phyloP scores from a whole-genome alignment of 345 rosid species.

The Boechera retrofracta region DNA sequence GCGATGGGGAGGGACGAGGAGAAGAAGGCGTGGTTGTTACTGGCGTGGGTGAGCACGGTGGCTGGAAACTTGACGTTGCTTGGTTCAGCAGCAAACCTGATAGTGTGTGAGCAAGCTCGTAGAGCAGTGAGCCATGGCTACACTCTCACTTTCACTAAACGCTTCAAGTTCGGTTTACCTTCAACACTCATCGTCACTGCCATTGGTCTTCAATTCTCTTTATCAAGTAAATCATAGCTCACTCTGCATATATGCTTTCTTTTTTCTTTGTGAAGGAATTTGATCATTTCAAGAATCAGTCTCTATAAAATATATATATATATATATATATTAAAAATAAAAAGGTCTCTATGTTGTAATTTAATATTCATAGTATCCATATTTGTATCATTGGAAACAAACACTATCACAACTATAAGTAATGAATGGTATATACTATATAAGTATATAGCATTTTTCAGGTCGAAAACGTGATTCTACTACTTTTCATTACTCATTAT shows the following conservation, averaged over 20 bases:
- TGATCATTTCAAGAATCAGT: not conserved
- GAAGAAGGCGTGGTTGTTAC: slow-evolving; percentile 85
- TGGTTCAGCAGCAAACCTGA: slow-evolving; percentile 91
- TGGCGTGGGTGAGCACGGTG: slow-evolving; percentile 89
- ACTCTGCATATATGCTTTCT: slow-evolving; percentile 5
- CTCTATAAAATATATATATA: not conserved
- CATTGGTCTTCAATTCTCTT: no score
- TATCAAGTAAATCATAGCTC: no score
- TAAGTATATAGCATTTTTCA: no score
- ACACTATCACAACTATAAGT: not conserved
- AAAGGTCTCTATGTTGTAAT: not conserved
- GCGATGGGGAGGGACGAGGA: slow-evolving; percentile 59
- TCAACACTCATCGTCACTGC: slow-evolving; percentile 32
- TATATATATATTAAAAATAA: no score
- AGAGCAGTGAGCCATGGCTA: slow-evolving; percentile 57
- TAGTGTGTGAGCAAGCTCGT: slow-evolving; percentile 86
- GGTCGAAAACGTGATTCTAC: no score
- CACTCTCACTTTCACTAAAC: slow-evolving; percentile 72
- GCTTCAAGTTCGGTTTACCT: slow-evolving; percentile 77
- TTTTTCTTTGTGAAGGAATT: not conserved
- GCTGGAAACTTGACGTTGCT: slow-evolving; percentile 83
- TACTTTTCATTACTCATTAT: no score
- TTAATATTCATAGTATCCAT: not conserved
- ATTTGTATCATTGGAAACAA: not conserved
- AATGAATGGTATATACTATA: no score